A percentile compares a stretch with the other conserved stretches of the same genome.
Conservation (phyloP, 805 yeast species). For the Wickerhamiella musiphila region DNA sequence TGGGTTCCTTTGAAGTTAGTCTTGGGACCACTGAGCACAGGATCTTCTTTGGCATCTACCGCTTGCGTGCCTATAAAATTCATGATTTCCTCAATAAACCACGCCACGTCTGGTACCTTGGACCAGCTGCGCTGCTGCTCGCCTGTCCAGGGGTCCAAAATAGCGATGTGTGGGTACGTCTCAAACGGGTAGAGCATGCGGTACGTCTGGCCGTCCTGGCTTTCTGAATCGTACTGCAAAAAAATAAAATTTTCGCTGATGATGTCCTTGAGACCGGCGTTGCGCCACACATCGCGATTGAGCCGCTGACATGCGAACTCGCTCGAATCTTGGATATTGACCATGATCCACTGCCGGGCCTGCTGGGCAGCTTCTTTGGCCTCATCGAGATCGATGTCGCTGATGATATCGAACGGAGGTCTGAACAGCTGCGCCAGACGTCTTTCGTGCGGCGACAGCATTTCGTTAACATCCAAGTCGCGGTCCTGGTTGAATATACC, state of each 20-base stretch:
- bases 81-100: conserved; percentile 50
- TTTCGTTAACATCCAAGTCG: conserved; percentile 8
- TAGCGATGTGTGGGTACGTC: conserved; percentile 69
- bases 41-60: not conserved
- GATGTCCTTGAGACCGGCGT: conserved; percentile 40
- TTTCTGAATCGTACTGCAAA: conserved; percentile 68
- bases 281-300: conserved; percentile 88
- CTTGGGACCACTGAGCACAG: not conserved
- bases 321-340: conserved; percentile 72
- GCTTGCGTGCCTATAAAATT: conserved; percentile 33
- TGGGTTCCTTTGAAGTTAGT: not conserved
- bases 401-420: conserved; percentile 86
- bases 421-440: conserved; percentile 69
- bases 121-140: conserved; percentile 70
- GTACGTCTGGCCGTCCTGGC: conserved; percentile 57
- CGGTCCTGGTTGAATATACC: conserved; percentile 38
- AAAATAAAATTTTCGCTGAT: conserved; percentile 60
- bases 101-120: conserved; percentile 38
- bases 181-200: conserved; percentile 54
- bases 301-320: conserved; percentile 80
- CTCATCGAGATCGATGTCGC: conserved; percentile 44
- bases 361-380: conserved; percentile 55
- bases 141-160: conserved; percentile 89
- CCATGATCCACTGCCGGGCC: conserved; percentile 60
- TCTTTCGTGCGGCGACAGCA: conserved; percentile 22